Evolutionary conservation across 1,284 basidiomycete genomes (phyloP).

Genomic region (Naganishia albida): DNA sequence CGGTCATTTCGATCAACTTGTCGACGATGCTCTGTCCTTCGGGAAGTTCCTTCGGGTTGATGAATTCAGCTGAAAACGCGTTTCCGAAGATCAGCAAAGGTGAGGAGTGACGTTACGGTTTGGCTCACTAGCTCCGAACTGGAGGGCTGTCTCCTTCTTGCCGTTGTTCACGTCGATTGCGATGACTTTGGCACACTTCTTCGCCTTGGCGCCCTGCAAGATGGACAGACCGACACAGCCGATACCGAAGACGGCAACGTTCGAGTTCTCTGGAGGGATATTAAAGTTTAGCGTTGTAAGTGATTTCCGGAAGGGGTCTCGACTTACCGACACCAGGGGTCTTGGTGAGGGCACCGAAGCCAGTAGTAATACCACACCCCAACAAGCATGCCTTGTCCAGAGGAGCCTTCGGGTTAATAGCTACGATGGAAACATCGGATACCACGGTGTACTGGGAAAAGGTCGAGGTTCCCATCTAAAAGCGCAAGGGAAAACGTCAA

Average conservation of each 20-base stretch:
- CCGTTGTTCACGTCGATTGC: slow-evolving; percentile 86
- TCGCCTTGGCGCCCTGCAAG: slow-evolving; percentile 75
- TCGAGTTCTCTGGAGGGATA: slow-evolving; percentile 66
- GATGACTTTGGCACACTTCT: slow-evolving; percentile 83
- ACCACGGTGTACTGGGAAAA: slow-evolving; percentile 99
- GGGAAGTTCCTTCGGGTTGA: slow-evolving; percentile 77
- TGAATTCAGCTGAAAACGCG: slow-evolving; percentile 66
- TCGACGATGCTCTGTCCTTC: slow-evolving; percentile 84
- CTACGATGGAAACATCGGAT: slow-evolving; percentile 93
- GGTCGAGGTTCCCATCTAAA: slow-evolving; percentile 96
- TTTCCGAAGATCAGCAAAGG: background rate
- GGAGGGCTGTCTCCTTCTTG: slow-evolving; percentile 84
- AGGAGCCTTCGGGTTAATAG: slow-evolving; percentile 80
- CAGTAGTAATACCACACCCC: slow-evolving; percentile 97
- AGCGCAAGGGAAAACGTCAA: background rate
- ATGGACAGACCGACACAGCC: slow-evolving; percentile 96
- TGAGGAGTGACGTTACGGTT: background rate
- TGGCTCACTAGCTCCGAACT: slow-evolving; percentile 80
- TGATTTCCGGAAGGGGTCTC: background rate
- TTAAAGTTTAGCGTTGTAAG: slow-evolving; percentile 42
- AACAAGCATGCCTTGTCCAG: slow-evolving; percentile 92
- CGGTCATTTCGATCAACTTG: slow-evolving; percentile 86
- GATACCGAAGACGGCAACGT: slow-evolving; percentile 91
- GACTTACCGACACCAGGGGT: slow-evolving; percentile 55
- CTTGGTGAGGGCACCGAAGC: slow-evolving; percentile 60